Conservation (phyloP, 225 moss, liverwort and hornwort genomes). For the Physcomitrellopsis africana region DNA sequence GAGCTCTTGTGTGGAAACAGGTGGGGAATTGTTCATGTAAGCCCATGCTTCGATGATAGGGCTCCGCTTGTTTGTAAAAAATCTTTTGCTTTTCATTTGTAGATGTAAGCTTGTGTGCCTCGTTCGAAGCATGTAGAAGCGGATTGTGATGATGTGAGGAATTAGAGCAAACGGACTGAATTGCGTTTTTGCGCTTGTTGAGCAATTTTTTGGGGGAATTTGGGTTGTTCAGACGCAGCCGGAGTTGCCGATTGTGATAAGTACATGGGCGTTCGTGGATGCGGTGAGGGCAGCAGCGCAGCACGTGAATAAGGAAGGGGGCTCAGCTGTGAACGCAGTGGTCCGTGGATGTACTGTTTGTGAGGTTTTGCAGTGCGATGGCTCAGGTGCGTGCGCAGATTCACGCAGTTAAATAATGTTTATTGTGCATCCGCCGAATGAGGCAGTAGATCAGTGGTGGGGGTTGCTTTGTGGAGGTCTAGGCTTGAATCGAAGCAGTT, state of each 20-base stretch:
- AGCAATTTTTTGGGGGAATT: not conserved
- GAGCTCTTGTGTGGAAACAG: not conserved
- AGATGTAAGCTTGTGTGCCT: not conserved
- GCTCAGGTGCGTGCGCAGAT: conserved; percentile 40
- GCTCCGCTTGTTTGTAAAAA: not conserved
- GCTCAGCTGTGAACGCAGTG: conserved; percentile 81
- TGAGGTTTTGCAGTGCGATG: conserved; percentile 78
- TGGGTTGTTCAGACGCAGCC: conserved; percentile 31
- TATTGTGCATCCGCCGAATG: accelerated
- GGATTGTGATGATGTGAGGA: not conserved
- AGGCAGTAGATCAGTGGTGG: conserved; percentile 36
- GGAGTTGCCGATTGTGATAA: conserved; percentile 72
- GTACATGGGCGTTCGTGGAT: conserved; percentile 93
- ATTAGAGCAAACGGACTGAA: conserved; percentile 3
- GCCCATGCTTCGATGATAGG: not conserved
- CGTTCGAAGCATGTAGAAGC: not conserved
- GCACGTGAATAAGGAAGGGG: conserved; percentile 58
- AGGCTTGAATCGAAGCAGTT: conserved; percentile 53
- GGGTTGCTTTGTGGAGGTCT: conserved; percentile 71
- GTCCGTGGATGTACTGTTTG: conserved; percentile 79
- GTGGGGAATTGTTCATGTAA: no score
- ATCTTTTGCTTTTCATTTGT: not conserved
- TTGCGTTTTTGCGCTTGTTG: not conserved
- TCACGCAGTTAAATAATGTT: accelerated
- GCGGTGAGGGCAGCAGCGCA: conserved; percentile 78